These are phyloP conservation scores for Chrysopogon serrulatus DNA, from an alignment of 176 grass and related monocot species.

Conservation along the genomic window DNA sequence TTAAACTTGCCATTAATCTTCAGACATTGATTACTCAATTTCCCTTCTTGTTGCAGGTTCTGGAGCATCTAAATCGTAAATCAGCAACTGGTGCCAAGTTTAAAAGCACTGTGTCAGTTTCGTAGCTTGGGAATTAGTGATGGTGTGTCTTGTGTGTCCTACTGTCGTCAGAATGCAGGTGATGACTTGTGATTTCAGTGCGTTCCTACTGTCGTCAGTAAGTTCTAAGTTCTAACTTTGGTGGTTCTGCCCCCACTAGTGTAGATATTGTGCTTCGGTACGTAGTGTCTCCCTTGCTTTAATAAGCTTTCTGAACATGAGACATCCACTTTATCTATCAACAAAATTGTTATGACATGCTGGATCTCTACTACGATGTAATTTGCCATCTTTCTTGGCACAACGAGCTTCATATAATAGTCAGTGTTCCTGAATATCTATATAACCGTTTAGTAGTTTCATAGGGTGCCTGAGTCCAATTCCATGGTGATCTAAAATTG, in stretches of 20 bases:
- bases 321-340: neutral
- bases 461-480: neutral
- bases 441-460: neutral
- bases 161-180: slow-evolving; percentile 1
- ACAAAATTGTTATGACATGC: neutral
- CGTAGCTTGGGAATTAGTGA: slow-evolving; percentile 4
- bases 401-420: neutral
- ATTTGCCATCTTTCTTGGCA: neutral
- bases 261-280: neutral
- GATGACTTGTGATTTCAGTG: slow-evolving; percentile 4
- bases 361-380: slow-evolving; percentile 8
- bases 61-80: neutral
- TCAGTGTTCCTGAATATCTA: no score
- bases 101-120: slow-evolving; percentile 12
- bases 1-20: neutral
- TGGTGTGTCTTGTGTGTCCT: slow-evolving; percentile 2
- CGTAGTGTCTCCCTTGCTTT: neutral
- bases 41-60: slow-evolving; percentile 20
- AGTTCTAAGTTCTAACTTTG: slow-evolving; percentile 10
- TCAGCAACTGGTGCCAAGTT: neutral
- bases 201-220: neutral
- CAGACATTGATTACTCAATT: neutral
- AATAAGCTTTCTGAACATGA: neutral
- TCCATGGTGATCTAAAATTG: neutral
- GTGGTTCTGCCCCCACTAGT: neutral